Evolutionary conservation across 2,329 filamentous ascomycete genomes (phyloP), one percentile per base, ranked within the genome.

Genomic region (Sclerotinia subarctica): DNA sequence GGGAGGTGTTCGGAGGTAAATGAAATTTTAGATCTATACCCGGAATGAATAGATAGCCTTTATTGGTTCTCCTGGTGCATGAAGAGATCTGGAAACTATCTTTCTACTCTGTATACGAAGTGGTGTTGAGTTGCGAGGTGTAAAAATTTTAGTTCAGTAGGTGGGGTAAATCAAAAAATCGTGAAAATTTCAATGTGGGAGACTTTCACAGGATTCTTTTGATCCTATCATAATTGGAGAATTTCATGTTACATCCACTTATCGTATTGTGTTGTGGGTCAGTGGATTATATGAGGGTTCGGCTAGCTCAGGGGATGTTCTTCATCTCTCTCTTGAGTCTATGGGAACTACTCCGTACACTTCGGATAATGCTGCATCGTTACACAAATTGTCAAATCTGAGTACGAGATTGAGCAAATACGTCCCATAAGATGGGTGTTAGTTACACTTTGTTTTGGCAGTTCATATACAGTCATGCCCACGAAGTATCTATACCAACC

Each of bases 241-340:
- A 44, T 11, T 26, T 10, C 38, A 59, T 8, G 35, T 58, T 38
- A 47, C 5, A 47, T 47, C 42, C 57, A 38, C 35, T n/a, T 54
- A 15, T 52, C n/a, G 5, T 5, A 8, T 56, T 46, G 62, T 56
- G 24, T 17, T 26, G 62, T 64, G 51, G 51, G 38, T 24, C 24
- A 24, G 35, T 57, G 62, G 35, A 35, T 21, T 32, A 3, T 46
- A 19, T 24, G 29, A 47, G 63, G 44, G 38, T 32, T 65, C 51
- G 63, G 35, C 52, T 65, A 65, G 52, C 13, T 65, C 42, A 65
- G 63, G 63, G 63, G 63, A 47, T 7, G 29, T 49, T 46, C 29
- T 35, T 56, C 32, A 32, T 6, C 32, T 35, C 35, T 10, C 19
- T 47, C 44, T 47, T 47, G 44, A 47, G 4, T 21, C 5, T 7